A percentile compares a stretch with the other conserved stretches of the same genome.
Evolutionary conservation across 768 basidiomycete genomes (phyloP).

Genomic region (Russula lepida): DNA sequence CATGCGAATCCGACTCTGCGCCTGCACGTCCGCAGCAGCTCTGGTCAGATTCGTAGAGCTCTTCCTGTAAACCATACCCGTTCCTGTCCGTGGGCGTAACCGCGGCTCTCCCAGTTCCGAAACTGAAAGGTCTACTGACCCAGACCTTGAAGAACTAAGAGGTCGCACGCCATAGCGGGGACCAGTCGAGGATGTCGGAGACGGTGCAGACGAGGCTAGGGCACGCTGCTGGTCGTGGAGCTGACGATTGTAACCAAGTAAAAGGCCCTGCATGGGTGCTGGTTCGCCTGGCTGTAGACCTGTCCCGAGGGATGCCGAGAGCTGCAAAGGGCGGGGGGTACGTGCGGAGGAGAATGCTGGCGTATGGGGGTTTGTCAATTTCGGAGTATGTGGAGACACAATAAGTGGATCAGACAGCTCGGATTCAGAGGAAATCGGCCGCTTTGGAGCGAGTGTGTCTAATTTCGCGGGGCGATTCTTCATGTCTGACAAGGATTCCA

Average conservation of each 20-base stretch:
- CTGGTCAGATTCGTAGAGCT: slow-evolving; percentile 14
- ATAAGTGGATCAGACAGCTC: slow-evolving; percentile 3
- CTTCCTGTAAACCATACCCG: slow-evolving; percentile 21
- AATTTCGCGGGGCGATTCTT: neutral
- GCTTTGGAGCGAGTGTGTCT: neutral
- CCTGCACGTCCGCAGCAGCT: slow-evolving; percentile 17
- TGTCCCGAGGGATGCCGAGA: slow-evolving; percentile 4
- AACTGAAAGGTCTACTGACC: neutral
- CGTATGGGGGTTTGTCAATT: neutral
- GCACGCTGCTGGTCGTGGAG: slow-evolving; percentile 20
- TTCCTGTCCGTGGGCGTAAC: slow-evolving; percentile 19
- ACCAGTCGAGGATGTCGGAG: neutral
- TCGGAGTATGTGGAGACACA: slow-evolving; percentile 1
- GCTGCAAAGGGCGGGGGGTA: slow-evolving; percentile 19
- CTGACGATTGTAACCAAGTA: slow-evolving; percentile 21
- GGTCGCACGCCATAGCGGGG: slow-evolving; percentile 7
- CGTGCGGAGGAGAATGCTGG: slow-evolving; percentile 1
- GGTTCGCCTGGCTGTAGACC: slow-evolving; percentile 18
- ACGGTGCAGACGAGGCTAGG: slow-evolving; percentile 6
- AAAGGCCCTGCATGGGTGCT: slow-evolving; percentile 11
- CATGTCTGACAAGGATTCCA: neutral
- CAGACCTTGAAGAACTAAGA: slow-evolving; percentile 1
- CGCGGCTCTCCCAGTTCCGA: slow-evolving; percentile 6
- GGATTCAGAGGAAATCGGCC: slow-evolving; percentile 12
- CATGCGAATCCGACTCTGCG: slow-evolving; percentile 19